phyloP scores from a whole-genome alignment of 306 rosid species.

The Sechiopsis laciniata region DNA sequence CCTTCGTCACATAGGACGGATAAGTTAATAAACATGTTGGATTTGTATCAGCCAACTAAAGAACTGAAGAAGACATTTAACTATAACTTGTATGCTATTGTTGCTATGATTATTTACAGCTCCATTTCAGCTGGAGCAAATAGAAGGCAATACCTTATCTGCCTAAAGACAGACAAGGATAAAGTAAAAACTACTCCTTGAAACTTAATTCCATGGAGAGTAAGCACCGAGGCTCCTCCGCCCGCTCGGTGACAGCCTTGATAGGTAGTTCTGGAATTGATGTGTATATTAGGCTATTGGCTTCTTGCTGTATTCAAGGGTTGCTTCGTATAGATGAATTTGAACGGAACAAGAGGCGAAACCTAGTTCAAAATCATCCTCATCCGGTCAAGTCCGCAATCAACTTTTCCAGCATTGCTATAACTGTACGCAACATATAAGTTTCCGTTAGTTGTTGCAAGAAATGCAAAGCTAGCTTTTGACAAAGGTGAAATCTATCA shows the following conservation, averaged over 20 bases:
- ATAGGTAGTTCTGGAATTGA: constrained; percentile 1
- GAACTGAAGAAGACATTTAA: neutral
- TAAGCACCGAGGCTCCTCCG: constrained; percentile 1
- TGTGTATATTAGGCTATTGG: constrained; percentile 10
- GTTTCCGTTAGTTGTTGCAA: constrained; percentile 8
- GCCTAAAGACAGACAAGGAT: constrained; percentile 28
- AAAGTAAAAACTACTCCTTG: constrained; percentile 14
- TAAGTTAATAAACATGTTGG: neutral
- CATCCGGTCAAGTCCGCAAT: neutral
- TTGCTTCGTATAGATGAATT: neutral
- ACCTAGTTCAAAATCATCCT: too few relatives aligned
- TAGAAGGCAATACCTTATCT: constrained; percentile 29
- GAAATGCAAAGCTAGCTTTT: neutral
- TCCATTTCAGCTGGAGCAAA: constrained; percentile 27
- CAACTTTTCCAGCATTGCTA: constrained; percentile 3
- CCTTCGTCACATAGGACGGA: neutral
- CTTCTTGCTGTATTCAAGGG: constrained; percentile 8
- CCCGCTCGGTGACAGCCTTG: neutral
- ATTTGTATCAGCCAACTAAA: neutral
- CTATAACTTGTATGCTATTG: constrained; percentile 26
- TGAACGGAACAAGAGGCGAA: too few relatives aligned
- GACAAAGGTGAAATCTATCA: too few relatives aligned
- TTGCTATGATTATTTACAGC: constrained; percentile 42
- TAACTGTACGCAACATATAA: constrained; percentile 8
- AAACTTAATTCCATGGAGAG: constrained; percentile 9